A percentile compares a stretch with the other conserved stretches of the same genome.
These are phyloP conservation scores for Rhodotorula sp. DNA, from an alignment of 1,284 basidiomycete species.

Conservation along the genomic window DNA sequence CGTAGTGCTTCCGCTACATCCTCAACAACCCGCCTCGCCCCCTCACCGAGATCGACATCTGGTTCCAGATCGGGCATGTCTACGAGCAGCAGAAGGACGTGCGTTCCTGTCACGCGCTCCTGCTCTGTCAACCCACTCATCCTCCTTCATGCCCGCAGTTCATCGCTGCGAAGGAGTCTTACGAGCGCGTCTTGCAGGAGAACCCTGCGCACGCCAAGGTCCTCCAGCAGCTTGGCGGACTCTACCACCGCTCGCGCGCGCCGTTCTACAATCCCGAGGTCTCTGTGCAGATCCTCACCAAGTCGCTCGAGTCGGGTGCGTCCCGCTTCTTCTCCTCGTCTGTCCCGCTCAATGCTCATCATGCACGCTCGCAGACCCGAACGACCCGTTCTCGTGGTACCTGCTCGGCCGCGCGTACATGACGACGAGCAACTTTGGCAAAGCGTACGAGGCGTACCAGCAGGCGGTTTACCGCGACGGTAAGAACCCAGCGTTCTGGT, in stretches of 20 bases:
- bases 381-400: constrained; percentile 98
- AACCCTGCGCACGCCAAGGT: constrained; percentile 96
- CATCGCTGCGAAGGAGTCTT: constrained; percentile 86
- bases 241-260: constrained; percentile 93
- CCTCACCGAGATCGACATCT: constrained; percentile 95
- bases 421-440: constrained; percentile 99
- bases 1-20: constrained; percentile 87
- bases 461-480: constrained; percentile 98
- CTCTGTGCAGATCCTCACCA: constrained; percentile 90
- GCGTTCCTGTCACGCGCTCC: constrained; percentile 52
- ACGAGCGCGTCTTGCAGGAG: constrained; percentile 91
- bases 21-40: constrained; percentile 92
- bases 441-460: constrained; percentile 99
- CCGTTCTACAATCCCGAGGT: constrained; percentile 93
- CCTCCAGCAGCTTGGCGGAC: constrained; percentile 94
- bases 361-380: constrained; percentile 64
- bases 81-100: constrained; percentile 96
- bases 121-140: neutral
- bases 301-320: constrained; percentile 87
- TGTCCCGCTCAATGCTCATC: neutral
- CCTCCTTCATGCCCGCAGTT: constrained; percentile 60
- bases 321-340: constrained; percentile 22
- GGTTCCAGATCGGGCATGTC: constrained; percentile 99
- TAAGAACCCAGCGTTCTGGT: constrained; percentile 99
- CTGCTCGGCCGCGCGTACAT: constrained; percentile 96